Evolutionary conservation across 768 basidiomycete species (phyloP).

Genomic region (Rhodotorula toruloides): DNA sequence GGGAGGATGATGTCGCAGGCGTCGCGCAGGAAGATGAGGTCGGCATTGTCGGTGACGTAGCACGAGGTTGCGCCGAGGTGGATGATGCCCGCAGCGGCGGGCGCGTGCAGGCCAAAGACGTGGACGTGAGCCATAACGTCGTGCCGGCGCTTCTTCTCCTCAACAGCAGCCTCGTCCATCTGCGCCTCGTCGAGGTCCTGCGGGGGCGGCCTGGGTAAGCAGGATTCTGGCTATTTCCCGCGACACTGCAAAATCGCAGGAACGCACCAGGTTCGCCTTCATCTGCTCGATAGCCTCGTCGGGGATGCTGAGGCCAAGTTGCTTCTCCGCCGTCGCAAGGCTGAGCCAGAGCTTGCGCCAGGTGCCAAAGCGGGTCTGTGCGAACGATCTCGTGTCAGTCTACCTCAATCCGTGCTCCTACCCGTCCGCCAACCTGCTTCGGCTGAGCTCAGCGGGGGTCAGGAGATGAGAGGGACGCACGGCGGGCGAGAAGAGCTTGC

Average conservation of each 20-base stretch:
- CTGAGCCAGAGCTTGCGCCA: slow-evolving; percentile 96
- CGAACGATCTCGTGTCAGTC: too few relatives aligned
- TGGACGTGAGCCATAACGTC: slow-evolving; percentile 99
- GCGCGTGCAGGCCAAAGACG: slow-evolving; percentile 58
- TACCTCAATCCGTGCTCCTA: too few relatives aligned
- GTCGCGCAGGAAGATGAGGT: slow-evolving; percentile 89
- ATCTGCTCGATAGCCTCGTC: slow-evolving; percentile 92
- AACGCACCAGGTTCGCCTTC: slow-evolving; percentile 76
- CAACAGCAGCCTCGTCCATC: slow-evolving; percentile 81
- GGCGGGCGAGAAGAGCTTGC: slow-evolving; percentile 86
- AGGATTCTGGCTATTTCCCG: too few relatives aligned
- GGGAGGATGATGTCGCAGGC: slow-evolving; percentile 76
- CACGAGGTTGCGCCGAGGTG: slow-evolving; percentile 93
- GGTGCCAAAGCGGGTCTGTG: slow-evolving; percentile 84
- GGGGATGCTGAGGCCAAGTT: slow-evolving; percentile 81
- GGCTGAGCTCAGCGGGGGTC: neutral
- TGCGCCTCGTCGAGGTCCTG: slow-evolving; percentile 80
- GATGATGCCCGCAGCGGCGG: slow-evolving; percentile 42
- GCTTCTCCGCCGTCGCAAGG: slow-evolving; percentile 91
- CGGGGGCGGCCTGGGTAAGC: neutral
- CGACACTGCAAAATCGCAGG: neutral
- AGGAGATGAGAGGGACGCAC: slow-evolving; percentile 51
- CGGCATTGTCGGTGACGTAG: slow-evolving; percentile 98
- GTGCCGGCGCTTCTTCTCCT: slow-evolving; percentile 95
- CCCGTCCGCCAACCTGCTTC: too few relatives aligned